Percentiles rank a stretch among this genome's conserved stretches.
Conservation (phyloP, 2,329 filamentous ascomycete genomes). For the Aureobasidium sp. region DNA sequence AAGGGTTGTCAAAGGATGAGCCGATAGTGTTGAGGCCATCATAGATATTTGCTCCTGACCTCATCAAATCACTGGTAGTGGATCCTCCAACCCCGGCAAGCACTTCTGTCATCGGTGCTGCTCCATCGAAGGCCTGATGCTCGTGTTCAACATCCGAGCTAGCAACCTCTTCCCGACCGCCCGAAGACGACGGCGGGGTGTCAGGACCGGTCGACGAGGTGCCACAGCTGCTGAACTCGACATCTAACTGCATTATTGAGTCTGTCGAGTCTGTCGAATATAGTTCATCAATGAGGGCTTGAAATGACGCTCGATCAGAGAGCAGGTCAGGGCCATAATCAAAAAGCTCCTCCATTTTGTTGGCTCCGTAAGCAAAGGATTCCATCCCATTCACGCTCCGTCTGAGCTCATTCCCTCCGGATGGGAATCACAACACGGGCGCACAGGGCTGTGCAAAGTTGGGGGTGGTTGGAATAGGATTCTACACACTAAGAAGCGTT, state of each 20-base stretch:
- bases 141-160: neutral
- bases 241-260: constrained; percentile 2
- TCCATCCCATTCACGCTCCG: constrained; percentile 4
- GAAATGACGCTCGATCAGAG: constrained; percentile 6
- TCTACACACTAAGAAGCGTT: constrained; percentile 8
- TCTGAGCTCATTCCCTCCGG: neutral
- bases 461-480: constrained; percentile 4
- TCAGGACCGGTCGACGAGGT: constrained; percentile 6
- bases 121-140: neutral
- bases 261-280: neutral
- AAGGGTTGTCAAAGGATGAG: constrained; percentile 1
- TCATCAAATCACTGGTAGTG: neutral
- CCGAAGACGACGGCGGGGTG: constrained; percentile 8
- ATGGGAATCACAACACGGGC: neutral
- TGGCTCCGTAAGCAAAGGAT: constrained; percentile 13
- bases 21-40: neutral
- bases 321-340: constrained; percentile 5
- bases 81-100: constrained; percentile 7
- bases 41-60: neutral
- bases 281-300: constrained; percentile 5
- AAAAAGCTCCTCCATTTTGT: constrained; percentile 10
- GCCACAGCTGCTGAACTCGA: constrained; percentile 6
- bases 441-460: constrained; percentile 8
- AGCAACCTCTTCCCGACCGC: neutral
- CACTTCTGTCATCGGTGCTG: constrained; percentile 13